Conservation (phyloP, 2,329 filamentous ascomycete genomes). For the Clonostachys rosea region DNA sequence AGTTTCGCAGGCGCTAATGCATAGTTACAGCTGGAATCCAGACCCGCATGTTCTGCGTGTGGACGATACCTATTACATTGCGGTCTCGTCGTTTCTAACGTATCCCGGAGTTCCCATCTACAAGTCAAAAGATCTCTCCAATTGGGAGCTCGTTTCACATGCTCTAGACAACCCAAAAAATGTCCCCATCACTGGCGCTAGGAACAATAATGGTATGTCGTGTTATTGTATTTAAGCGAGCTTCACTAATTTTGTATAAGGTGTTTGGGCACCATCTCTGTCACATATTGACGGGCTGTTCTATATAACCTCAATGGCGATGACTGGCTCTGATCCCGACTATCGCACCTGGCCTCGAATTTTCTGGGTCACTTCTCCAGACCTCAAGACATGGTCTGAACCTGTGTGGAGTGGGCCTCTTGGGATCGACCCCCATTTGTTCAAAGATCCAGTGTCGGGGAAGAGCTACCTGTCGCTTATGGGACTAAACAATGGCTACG, state of each 20-base stretch:
- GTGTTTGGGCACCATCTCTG: constrained; percentile 42
- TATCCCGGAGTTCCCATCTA: constrained; percentile 49
- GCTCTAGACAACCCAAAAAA: constrained; percentile 20
- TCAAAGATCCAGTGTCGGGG: constrained; percentile 7
- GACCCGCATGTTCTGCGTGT: constrained; percentile 39
- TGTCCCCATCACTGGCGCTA: constrained; percentile 1
- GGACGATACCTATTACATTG: constrained; percentile 43
- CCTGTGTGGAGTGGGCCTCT: constrained; percentile 9
- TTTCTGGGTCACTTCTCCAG: constrained; percentile 12
- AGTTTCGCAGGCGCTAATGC: background rate
- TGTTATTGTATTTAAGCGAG: too few species aligned
- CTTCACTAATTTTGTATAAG: constrained; percentile 4
- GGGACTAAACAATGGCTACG: constrained; percentile 12
- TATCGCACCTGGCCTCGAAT: constrained; percentile 29
- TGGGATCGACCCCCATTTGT: constrained; percentile 10
- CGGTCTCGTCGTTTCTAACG: constrained; percentile 42
- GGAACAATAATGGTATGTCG: background rate
- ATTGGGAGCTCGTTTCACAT: constrained; percentile 34
- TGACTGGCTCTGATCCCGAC: constrained; percentile 25
- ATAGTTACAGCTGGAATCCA: constrained; percentile 30
- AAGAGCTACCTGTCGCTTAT: constrained; percentile 11
- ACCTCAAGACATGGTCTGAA: constrained; percentile 28
- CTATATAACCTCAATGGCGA: constrained; percentile 28
- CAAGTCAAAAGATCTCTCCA: constrained; percentile 41
- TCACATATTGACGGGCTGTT: constrained; percentile 35